Conservation (phyloP, 1,139 yeast genomes). For the Cylindricascospora bacillispora region DNA sequence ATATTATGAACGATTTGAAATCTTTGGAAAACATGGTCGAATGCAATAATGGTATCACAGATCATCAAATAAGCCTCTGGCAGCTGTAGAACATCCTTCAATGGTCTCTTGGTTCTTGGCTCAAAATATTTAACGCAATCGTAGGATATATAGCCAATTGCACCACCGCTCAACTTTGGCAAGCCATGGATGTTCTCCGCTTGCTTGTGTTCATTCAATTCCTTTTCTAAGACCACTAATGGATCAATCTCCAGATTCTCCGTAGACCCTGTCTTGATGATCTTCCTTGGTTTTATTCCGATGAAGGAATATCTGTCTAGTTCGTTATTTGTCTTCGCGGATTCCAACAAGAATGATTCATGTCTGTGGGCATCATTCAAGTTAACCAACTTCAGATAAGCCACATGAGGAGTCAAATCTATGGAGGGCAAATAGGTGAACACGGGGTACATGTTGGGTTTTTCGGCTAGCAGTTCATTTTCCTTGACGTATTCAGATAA, state of each 20-base stretch:
- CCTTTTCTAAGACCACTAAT: conserved; percentile 55
- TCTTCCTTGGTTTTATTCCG: conserved; percentile 72
- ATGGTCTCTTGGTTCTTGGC: conserved; percentile 63
- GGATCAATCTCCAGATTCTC: conserved; percentile 65
- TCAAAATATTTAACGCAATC: conserved; percentile 95
- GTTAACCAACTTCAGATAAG: conserved; percentile 70
- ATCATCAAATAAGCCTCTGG: conserved; percentile 92
- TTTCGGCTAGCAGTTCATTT: conserved; percentile 24
- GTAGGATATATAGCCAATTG: conserved; percentile 86
- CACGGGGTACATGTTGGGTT: conserved; percentile 55
- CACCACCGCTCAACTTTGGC: conserved; percentile 88
- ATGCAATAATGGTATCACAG: conserved; percentile 79
- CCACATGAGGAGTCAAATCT: conserved; percentile 77
- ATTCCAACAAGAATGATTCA: conserved; percentile 74
- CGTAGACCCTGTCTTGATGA: conserved; percentile 66
- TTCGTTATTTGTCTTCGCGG: conserved; percentile 80
- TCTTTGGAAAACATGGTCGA: conserved; percentile 87
- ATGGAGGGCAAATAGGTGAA: conserved; percentile 64
- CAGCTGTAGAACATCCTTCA: conserved; percentile 66
- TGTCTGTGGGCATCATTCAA: conserved; percentile 47
- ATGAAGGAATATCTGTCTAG: conserved; percentile 84
- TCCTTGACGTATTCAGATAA: conserved; percentile 34
- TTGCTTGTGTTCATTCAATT: conserved; percentile 50
- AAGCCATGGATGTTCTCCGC: conserved; percentile 62
- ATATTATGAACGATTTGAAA: conserved; percentile 82